A percentile compares a stretch with the other conserved stretches of the same genome.
These are phyloP conservation scores for Remersonia thermophila DNA, from an alignment of 2,329 filamentous ascomycete species.

Conservation along the genomic window DNA sequence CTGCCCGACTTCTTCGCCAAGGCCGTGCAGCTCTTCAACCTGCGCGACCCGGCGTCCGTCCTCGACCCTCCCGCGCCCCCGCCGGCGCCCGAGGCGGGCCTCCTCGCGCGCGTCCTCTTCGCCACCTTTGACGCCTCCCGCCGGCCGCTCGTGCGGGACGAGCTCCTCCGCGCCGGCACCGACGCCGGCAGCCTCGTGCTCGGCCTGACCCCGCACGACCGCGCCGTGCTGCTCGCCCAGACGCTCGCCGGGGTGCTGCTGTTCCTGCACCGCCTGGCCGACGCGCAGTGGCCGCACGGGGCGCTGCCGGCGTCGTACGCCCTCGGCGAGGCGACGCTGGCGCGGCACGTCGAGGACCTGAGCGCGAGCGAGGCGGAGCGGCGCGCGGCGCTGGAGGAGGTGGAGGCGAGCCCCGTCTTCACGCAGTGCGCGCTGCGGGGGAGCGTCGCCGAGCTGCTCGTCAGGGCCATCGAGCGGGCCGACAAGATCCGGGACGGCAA, in stretches of 20 bases:
- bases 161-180: slow-evolving; percentile 9
- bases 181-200: slow-evolving; percentile 10
- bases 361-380: slow-evolving; percentile 2
- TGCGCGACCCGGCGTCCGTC: slow-evolving; percentile 11
- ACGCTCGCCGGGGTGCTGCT: slow-evolving; percentile 11
- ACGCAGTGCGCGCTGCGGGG: slow-evolving; percentile 10
- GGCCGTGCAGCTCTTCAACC: slow-evolving; percentile 16
- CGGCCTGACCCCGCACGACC: slow-evolving; percentile 16
- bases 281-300: slow-evolving; percentile 13
- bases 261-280: slow-evolving; percentile 16
- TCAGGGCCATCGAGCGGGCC: slow-evolving; percentile 10
- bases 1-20: slow-evolving; percentile 17
- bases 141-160: slow-evolving; percentile 11
- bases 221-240: slow-evolving; percentile 16
- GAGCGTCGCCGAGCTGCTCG: slow-evolving; percentile 14
- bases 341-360: slow-evolving; percentile 10
- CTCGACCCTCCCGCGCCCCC: not conserved
- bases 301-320: not conserved
- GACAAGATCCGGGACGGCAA: slow-evolving; percentile 3
- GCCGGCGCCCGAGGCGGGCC: slow-evolving; percentile 1
- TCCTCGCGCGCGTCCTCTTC: slow-evolving; percentile 11
- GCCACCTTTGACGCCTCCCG: slow-evolving; percentile 12
- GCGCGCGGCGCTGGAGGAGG: slow-evolving; percentile 9
- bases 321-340: slow-evolving; percentile 5
- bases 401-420: slow-evolving; percentile 15